Evolutionary conservation across 805 yeast species (phyloP).

Genomic region (Starmerella khaoyaiensis): DNA sequence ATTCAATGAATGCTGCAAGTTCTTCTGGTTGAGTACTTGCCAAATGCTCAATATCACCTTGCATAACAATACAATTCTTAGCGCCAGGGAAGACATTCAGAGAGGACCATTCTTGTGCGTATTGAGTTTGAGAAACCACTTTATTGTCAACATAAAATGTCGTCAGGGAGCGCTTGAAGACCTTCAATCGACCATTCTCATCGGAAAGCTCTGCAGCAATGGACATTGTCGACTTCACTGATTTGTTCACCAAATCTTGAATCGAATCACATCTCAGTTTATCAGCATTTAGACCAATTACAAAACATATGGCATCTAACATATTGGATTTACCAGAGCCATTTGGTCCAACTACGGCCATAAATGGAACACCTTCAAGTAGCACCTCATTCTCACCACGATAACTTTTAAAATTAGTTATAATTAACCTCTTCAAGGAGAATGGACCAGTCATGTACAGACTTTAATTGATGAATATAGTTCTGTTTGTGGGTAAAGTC

Average conservation of each 20-base stretch:
- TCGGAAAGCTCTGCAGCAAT: conserved; percentile 12
- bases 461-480: too few relatives aligned
- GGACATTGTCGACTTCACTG: conserved; percentile 3
- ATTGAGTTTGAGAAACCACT: conserved; percentile 31
- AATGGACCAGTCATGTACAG: too few relatives aligned
- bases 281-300: conserved; percentile 64
- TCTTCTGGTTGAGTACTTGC: conserved; percentile 78
- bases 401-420: conserved; percentile 75
- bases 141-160: conserved; percentile 13
- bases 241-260: conserved; percentile 64
- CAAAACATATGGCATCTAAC: conserved; percentile 96
- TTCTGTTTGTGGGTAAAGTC: too few relatives aligned
- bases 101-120: conserved; percentile 48
- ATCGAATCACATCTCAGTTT: conserved; percentile 64
- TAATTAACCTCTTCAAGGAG: background rate
- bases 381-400: conserved; percentile 63
- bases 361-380: conserved; percentile 56
- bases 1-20: conserved; percentile 61
- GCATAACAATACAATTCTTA: conserved; percentile 82
- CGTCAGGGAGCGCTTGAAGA: conserved; percentile 14
- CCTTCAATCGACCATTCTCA: background rate
- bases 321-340: conserved; percentile 96
- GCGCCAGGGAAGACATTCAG: conserved; percentile 83
- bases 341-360: conserved; percentile 94
- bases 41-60: conserved; percentile 90